Conservation (phyloP, 306 rosid genomes). For the Hylodesmum podocarpum region DNA sequence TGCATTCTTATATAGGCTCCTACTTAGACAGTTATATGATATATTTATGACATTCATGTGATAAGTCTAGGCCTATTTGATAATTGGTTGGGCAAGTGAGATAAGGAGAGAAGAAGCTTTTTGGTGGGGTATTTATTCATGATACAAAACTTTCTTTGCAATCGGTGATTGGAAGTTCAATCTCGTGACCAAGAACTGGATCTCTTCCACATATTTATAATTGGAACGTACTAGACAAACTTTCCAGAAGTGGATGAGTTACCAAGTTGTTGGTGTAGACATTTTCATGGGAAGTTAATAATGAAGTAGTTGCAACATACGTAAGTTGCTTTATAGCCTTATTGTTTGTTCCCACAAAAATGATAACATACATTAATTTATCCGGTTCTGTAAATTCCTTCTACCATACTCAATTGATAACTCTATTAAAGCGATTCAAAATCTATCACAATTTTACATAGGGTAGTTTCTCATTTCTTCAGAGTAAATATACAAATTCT, state of each 20-base stretch:
- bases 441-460: not conserved
- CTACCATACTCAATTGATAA: not conserved
- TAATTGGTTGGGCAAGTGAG: conserved; percentile 36
- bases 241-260: conserved; percentile 3
- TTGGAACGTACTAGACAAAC: not conserved
- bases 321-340: not conserved
- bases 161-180: conserved; percentile 21
- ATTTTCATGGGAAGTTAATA: not conserved
- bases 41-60: conserved; percentile 43
- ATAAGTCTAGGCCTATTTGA: not conserved
- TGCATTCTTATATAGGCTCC: conserved; percentile 26
- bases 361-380: not conserved
- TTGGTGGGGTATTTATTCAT: conserved; percentile 16
- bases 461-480: not conserved
- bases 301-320: not conserved
- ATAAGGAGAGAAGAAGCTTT: conserved; percentile 26
- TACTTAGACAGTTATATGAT: not conserved
- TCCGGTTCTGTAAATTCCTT: not conserved
- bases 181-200: conserved; percentile 33
- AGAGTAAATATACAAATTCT: not conserved
- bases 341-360: not conserved
- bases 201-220: not conserved
- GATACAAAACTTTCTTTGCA: not conserved
- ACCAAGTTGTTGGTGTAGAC: not conserved
- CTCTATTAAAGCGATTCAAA: not conserved